phyloP scores from a whole-genome alignment of 176 grass and related monocot genomes.

The Eleusine coracana region DNA sequence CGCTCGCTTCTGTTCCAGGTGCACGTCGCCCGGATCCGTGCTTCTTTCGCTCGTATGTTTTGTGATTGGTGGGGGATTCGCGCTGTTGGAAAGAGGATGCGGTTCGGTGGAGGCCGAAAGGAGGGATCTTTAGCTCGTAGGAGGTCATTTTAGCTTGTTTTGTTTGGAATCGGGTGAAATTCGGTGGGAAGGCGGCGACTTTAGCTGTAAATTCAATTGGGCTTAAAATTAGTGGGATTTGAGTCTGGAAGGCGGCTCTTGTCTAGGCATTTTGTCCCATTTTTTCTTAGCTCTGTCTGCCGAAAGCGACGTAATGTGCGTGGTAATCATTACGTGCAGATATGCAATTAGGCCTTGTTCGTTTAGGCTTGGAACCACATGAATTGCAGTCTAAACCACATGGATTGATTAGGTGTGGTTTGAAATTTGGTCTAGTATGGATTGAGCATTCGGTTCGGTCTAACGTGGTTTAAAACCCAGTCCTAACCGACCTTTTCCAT shows the following conservation, averaged over 20 bases:
- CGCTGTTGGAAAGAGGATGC: background rate
- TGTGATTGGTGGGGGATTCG: background rate
- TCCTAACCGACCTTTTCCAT: too few species aligned
- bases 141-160: background rate
- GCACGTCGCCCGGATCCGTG: slow-evolving; percentile 40
- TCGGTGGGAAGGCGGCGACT: background rate
- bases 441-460: too few species aligned
- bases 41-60: background rate
- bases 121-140: background rate
- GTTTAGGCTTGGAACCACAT: too few species aligned
- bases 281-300: background rate
- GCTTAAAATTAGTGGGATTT: slow-evolving; percentile 24
- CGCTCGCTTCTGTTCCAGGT: slow-evolving; percentile 32
- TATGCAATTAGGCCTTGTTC: too few species aligned
- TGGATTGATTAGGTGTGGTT: too few species aligned
- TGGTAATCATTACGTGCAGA: background rate
- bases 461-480: too few species aligned
- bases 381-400: too few species aligned
- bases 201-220: slow-evolving; percentile 12
- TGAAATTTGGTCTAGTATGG: too few species aligned
- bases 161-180: background rate
- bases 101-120: background rate
- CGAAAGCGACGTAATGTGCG: background rate
- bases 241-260: background rate
- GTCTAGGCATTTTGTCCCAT: background rate